Evolutionary conservation across 305 asterid species (phyloP).

Genomic region (Fraxinus latifolia): DNA sequence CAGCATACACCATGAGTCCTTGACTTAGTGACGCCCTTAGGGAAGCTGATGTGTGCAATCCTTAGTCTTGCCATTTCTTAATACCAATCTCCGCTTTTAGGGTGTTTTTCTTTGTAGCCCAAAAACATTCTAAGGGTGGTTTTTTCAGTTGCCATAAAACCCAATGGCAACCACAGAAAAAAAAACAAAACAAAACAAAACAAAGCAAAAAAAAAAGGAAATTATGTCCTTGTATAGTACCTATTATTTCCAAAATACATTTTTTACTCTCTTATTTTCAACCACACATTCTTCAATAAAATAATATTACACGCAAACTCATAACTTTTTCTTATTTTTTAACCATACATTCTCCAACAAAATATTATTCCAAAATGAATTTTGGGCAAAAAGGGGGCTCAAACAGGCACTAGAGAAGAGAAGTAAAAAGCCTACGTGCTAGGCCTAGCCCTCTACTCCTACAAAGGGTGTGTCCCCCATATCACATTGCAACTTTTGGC

Average conservation of each 20-base stretch:
- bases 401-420: neutral
- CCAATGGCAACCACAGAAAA: neutral
- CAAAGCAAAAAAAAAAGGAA: neutral
- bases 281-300: neutral
- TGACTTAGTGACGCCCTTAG: neutral
- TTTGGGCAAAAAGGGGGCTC: neutral
- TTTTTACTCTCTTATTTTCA: neutral
- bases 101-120: neutral
- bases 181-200: neutral
- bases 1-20: neutral
- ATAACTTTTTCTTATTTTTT: no score
- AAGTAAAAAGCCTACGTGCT: neutral
- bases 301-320: neutral
- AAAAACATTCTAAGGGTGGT: neutral
- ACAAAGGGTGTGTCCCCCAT: neutral
- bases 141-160: neutral
- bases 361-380: neutral
- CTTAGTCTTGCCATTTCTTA: neutral
- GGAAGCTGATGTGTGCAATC: neutral
- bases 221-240: neutral
- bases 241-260: neutral
- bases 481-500: neutral
- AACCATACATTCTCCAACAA: neutral
- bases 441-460: neutral
- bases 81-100: neutral